A percentile compares a stretch with the other conserved stretches of the same genome.
Evolutionary conservation across 495 filamentous ascomycete species (phyloP).

Genomic region (Schizothecium vesticola): DNA sequence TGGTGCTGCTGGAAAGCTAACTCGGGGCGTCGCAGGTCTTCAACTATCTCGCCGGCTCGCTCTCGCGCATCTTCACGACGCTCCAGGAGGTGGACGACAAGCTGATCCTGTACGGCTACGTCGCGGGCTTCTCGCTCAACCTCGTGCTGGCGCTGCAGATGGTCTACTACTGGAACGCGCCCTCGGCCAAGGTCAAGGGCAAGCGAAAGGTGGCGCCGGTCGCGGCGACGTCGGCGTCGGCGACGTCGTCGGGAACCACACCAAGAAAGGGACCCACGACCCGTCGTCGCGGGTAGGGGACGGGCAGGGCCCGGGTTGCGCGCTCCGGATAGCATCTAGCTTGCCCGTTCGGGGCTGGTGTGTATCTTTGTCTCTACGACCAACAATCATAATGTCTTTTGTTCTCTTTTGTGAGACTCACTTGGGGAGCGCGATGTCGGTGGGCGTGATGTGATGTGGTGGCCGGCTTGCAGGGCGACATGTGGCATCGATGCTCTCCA

Average conservation of each 20-base stretch:
- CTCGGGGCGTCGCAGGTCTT: constrained; percentile 61
- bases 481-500: not conserved
- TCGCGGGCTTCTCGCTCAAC: constrained; percentile 85
- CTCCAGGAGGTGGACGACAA: constrained; percentile 93
- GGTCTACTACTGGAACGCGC: constrained; percentile 92
- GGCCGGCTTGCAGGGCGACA: not conserved
- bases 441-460: not conserved
- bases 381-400: constrained; percentile 18
- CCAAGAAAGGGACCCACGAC: constrained; percentile 49
- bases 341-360: constrained; percentile 9
- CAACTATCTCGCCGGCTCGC: constrained; percentile 89
- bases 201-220: constrained; percentile 39
- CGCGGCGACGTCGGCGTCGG: constrained; percentile 18
- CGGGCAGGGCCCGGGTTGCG: not conserved
- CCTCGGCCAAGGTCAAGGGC: constrained; percentile 49
- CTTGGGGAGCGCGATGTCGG: not conserved
- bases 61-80: constrained; percentile 94
- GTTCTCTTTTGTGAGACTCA: not conserved
- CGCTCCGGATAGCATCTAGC: not conserved
- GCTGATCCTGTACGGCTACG: constrained; percentile 87
- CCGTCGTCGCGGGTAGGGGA: constrained; percentile 40
- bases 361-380: not conserved
- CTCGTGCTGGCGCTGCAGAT: constrained; percentile 82
- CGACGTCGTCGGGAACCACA: constrained; percentile 34
- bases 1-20: not conserved